phyloP scores from a whole-genome alignment of 2,329 filamentous ascomycete species.

The Sordariomycetes sp. region DNA sequence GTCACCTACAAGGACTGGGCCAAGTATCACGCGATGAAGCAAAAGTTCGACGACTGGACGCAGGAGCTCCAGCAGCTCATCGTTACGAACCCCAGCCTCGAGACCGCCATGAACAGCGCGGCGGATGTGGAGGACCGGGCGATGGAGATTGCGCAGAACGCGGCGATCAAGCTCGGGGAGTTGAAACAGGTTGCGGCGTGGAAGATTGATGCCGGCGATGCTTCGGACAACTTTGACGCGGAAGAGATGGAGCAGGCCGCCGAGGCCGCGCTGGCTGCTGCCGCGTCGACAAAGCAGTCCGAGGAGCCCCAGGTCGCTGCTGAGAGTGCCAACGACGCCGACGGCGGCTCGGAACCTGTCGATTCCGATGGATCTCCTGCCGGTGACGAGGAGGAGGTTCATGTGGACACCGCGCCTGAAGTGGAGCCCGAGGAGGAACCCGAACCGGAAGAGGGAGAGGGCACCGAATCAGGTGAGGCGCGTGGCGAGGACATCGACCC shows the following conservation, averaged over 20 bases:
- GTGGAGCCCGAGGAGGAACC: conserved; percentile 8
- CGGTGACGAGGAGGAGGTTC: background rate
- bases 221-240: conserved; percentile 67
- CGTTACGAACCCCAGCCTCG: conserved; percentile 60
- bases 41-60: conserved; percentile 75
- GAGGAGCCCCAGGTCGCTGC: background rate
- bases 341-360: conserved; percentile 8
- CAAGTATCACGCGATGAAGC: conserved; percentile 83
- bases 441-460: conserved; percentile 10
- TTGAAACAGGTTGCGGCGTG: conserved; percentile 76
- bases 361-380: conserved; percentile 1
- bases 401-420: background rate
- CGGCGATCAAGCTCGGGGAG: conserved; percentile 68
- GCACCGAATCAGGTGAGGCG: conserved; percentile 5
- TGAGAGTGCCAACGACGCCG: conserved; percentile 6
- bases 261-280: conserved; percentile 26
- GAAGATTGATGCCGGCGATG: conserved; percentile 70
- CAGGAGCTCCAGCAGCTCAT: conserved; percentile 69
- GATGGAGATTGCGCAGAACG: conserved; percentile 68
- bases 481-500: conserved; percentile 14
- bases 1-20: conserved; percentile 97
- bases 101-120: conserved; percentile 55
- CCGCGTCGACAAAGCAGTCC: conserved; percentile 5
- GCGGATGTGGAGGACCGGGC: conserved; percentile 64
- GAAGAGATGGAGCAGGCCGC: conserved; percentile 50